Conservation (phyloP, 768 basidiomycete genomes). For the Tulasnella sp. region DNA sequence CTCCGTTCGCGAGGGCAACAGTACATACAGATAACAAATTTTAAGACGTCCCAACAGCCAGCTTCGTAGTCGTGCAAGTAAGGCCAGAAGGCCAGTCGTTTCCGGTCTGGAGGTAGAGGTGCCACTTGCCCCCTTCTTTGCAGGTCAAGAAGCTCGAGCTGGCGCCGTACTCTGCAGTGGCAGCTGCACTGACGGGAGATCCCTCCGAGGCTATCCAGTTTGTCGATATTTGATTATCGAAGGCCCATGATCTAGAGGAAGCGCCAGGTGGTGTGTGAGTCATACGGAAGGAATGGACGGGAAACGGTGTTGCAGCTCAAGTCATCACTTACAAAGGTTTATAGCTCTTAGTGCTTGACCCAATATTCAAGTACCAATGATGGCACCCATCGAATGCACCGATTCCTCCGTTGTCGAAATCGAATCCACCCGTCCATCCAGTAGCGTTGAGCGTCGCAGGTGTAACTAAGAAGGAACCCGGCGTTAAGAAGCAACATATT, state of each 20-base stretch:
- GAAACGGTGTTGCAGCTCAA: no score
- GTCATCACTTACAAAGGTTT: slow-evolving; percentile 10
- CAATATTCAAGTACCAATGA: slow-evolving; percentile 11
- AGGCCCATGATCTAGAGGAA: no score
- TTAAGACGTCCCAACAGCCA: neutral
- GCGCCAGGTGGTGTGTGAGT: no score
- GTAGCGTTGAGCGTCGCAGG: neutral
- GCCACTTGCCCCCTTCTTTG: neutral
- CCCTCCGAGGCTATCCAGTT: no score
- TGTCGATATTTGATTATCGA: neutral
- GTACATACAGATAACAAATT: neutral
- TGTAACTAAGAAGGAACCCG: no score
- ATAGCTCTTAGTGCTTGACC: neutral
- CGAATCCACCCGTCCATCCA: neutral
- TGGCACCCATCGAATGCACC: slow-evolving; percentile 18
- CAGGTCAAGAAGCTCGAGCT: slow-evolving; percentile 8
- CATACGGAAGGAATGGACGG: no score
- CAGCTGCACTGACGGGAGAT: no score
- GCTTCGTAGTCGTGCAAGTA: neutral
- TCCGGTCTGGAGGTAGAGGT: slow-evolving; percentile 26
- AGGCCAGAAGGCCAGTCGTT: neutral
- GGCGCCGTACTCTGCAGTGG: neutral
- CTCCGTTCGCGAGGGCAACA: no score
- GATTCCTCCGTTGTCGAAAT: neutral
- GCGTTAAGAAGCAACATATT: no score